Percentiles rank a stretch among this genome's conserved stretches.
Evolutionary conservation across 2,329 filamentous ascomycete genomes (phyloP).

Genomic region (Aspergillus eucalypticola): DNA sequence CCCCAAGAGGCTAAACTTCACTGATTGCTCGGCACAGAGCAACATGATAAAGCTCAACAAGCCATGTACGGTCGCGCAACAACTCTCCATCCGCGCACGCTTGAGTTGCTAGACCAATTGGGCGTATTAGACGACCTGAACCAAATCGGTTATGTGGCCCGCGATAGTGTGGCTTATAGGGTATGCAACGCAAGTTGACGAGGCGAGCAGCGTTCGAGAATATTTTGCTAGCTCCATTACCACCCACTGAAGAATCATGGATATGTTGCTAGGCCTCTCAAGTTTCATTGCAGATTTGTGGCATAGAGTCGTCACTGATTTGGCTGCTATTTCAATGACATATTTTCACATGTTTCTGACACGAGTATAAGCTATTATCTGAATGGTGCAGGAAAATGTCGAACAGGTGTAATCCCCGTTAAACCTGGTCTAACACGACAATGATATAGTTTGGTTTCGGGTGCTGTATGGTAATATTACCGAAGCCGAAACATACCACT

Average conservation of each 20-base stretch:
- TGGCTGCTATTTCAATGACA: too few relatives aligned
- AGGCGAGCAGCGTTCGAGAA: neutral
- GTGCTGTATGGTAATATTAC: neutral
- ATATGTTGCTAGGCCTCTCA: accelerated
- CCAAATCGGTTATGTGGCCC: slow-evolving; percentile 48
- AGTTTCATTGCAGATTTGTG: too few relatives aligned
- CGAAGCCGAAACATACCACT: neutral
- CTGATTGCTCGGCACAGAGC: slow-evolving; percentile 27
- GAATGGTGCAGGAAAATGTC: too few relatives aligned
- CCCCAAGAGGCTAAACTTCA: too few relatives aligned
- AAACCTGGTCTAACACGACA: too few relatives aligned
- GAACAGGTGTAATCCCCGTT: too few relatives aligned
- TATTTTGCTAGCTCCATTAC: neutral
- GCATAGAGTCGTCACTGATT: accelerated
- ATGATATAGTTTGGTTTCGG: neutral
- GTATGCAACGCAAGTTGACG: neutral
- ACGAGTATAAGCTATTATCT: too few relatives aligned
- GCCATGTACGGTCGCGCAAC: slow-evolving; percentile 53
- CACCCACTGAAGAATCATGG: neutral
- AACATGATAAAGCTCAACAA: slow-evolving; percentile 37
- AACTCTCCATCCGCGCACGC: slow-evolving; percentile 48
- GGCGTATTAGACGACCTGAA: slow-evolving; percentile 56
- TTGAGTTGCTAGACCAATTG: slow-evolving; percentile 51
- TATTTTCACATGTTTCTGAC: too few relatives aligned
- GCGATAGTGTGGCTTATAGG: slow-evolving; percentile 31